Evolutionary conservation across 345 rosid species (phyloP).

Genomic region (Linum trigynum): DNA sequence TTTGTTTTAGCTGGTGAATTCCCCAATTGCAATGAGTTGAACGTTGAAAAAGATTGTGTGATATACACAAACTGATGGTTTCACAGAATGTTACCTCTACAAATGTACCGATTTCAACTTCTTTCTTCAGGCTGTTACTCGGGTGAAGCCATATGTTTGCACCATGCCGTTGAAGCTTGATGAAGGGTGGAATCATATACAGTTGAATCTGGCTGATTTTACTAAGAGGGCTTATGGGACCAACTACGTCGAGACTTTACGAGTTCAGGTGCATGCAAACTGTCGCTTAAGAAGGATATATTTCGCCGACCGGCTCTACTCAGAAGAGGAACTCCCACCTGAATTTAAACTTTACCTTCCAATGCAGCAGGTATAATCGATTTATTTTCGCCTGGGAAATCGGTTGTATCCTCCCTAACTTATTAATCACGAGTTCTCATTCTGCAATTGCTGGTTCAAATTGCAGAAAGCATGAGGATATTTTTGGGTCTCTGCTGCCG

Average conservation of each 20-base stretch:
- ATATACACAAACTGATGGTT: too few species aligned
- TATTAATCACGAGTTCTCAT: neutral
- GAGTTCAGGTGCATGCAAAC: conserved; percentile 95
- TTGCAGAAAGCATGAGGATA: conserved; percentile 48
- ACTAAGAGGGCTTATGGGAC: conserved; percentile 94
- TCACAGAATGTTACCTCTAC: too few species aligned
- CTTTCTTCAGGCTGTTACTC: conserved; percentile 55
- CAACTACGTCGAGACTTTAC: conserved; percentile 84
- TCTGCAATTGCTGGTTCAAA: neutral
- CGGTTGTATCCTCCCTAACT: neutral
- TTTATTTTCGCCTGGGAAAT: neutral
- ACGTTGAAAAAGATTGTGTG: neutral
- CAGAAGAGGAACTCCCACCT: conserved; percentile 95
- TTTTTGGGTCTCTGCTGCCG: neutral
- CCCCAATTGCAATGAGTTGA: neutral
- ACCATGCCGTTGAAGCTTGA: conserved; percentile 95
- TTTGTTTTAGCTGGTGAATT: neutral
- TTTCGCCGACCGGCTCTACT: conserved; percentile 86
- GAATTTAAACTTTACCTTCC: conserved; percentile 94
- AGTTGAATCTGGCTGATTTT: conserved; percentile 81
- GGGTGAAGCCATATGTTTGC: conserved; percentile 91
- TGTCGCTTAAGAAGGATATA: conserved; percentile 86
- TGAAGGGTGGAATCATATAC: conserved; percentile 96
- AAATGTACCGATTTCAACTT: too few species aligned
- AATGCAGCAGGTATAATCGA: conserved; percentile 48